Conservation (phyloP, 176 grass and related monocot genomes). For the Themeda triandra region DNA sequence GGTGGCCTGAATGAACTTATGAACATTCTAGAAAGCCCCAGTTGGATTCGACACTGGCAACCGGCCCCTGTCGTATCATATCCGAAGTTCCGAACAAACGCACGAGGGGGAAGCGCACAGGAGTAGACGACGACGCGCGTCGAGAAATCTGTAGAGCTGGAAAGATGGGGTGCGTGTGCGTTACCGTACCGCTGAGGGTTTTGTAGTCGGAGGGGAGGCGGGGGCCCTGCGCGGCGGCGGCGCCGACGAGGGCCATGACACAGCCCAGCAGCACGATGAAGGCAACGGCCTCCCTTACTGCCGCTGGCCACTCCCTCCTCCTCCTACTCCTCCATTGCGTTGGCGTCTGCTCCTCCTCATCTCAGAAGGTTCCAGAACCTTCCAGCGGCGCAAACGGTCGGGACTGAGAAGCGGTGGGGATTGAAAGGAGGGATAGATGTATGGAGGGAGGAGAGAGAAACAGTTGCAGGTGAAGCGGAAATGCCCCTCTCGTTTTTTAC, state of each 20-base stretch:
- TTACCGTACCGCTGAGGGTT: slow-evolving; percentile 56
- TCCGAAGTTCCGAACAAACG: too few relatives aligned
- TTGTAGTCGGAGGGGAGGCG: slow-evolving; percentile 26
- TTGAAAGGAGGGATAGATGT: background rate
- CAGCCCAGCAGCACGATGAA: slow-evolving; percentile 22
- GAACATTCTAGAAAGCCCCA: too few relatives aligned
- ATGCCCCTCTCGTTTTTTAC: background rate
- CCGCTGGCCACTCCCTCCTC: slow-evolving; percentile 25
- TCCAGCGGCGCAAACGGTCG: background rate
- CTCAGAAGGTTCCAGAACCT: background rate
- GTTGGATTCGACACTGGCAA: background rate
- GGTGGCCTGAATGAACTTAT: background rate
- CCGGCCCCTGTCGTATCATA: too few relatives aligned
- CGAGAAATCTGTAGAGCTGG: background rate
- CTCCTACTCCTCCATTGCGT: background rate
- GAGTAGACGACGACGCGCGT: background rate
- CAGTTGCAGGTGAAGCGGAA: background rate
- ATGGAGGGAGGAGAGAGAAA: background rate
- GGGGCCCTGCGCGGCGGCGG: slow-evolving; percentile 28
- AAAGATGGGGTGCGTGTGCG: background rate
- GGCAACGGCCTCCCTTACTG: background rate
- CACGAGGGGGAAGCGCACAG: background rate
- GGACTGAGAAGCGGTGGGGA: background rate
- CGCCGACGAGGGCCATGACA: slow-evolving; percentile 27
- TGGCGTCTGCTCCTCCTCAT: slow-evolving; percentile 39